A percentile compares a stretch with the other conserved stretches of the same genome.
These are phyloP conservation scores for Hymenoscyphus infarciens DNA, from an alignment of 2,329 filamentous ascomycete species.

Conservation along the genomic window DNA sequence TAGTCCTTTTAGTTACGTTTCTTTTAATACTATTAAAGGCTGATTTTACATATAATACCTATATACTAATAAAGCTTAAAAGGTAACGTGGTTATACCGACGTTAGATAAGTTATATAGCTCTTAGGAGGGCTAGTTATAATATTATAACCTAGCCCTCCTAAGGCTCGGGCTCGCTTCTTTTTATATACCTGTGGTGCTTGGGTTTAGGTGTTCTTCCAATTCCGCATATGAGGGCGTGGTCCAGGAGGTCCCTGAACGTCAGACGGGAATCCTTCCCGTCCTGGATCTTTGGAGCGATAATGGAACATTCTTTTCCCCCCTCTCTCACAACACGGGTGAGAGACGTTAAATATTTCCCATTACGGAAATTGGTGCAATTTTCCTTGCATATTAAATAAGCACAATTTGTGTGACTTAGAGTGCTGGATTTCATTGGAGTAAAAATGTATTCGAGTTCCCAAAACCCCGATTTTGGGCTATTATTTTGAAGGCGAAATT, in stretches of 20 bases:
- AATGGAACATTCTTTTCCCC: neutral
- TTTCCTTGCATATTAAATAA: neutral
- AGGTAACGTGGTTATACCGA: too few relatives aligned
- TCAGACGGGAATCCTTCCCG: slow-evolving; percentile 1
- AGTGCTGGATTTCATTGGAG: neutral
- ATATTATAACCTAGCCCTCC: too few relatives aligned
- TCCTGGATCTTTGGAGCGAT: neutral
- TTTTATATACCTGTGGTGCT: too few relatives aligned
- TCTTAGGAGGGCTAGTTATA: too few relatives aligned
- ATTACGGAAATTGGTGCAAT: neutral
- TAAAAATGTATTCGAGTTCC: neutral
- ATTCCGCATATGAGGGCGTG: too few relatives aligned
- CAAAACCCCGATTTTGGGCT: neutral
- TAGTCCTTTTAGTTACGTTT: too few relatives aligned
- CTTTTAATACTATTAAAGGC: too few relatives aligned
- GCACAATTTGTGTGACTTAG: neutral
- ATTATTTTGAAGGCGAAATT: neutral
- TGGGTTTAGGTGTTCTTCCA: too few relatives aligned
- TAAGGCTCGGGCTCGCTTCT: too few relatives aligned
- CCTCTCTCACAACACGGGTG: neutral
- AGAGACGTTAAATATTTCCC: neutral
- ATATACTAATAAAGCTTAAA: too few relatives aligned
- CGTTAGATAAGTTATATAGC: too few relatives aligned
- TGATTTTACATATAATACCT: too few relatives aligned
- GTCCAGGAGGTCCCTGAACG: neutral